phyloP scores from a whole-genome alignment of 495 filamentous ascomycete species.

The Corynascus novoguineensis region DNA sequence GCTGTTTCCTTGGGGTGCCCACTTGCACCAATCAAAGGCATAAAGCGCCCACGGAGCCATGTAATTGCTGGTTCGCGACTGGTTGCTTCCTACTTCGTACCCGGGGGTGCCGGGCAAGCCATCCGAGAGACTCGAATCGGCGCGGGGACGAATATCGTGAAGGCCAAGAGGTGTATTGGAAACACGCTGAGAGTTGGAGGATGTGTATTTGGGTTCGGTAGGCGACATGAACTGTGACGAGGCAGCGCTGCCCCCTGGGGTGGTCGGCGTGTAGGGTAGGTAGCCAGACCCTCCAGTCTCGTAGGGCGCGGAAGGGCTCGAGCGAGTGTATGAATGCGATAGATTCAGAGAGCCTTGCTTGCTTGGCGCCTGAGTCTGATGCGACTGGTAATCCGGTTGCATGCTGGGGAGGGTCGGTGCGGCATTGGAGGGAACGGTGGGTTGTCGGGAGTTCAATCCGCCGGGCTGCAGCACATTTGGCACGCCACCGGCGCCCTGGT shows the following conservation, averaged over 20 bases:
- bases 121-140: constrained; percentile 70
- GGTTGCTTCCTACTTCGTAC: constrained; percentile 48
- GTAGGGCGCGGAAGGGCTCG: constrained; percentile 65
- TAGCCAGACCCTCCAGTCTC: constrained; percentile 55
- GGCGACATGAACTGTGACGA: constrained; percentile 63
- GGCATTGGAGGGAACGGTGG: constrained; percentile 62
- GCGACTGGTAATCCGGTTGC: constrained; percentile 53
- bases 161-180: constrained; percentile 83
- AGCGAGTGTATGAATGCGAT: constrained; percentile 71
- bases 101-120: constrained; percentile 48
- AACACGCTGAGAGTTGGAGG: constrained; percentile 65
- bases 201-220: constrained; percentile 57
- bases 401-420: constrained; percentile 67
- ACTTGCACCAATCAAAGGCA: constrained; percentile 99
- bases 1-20: constrained; percentile 71
- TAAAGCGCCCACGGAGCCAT: constrained; percentile 93
- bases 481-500: constrained; percentile 50
- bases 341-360: constrained; percentile 56
- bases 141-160: constrained; percentile 79
- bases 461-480: constrained; percentile 69
- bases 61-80: constrained; percentile 68
- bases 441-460: constrained; percentile 50
- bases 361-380: constrained; percentile 46
- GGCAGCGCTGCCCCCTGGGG: constrained; percentile 51
- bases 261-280: constrained; percentile 59